Evolutionary conservation across 2,329 filamentous ascomycete genomes (phyloP).

Genomic region (Phyllosticta paracitricarpa): DNA sequence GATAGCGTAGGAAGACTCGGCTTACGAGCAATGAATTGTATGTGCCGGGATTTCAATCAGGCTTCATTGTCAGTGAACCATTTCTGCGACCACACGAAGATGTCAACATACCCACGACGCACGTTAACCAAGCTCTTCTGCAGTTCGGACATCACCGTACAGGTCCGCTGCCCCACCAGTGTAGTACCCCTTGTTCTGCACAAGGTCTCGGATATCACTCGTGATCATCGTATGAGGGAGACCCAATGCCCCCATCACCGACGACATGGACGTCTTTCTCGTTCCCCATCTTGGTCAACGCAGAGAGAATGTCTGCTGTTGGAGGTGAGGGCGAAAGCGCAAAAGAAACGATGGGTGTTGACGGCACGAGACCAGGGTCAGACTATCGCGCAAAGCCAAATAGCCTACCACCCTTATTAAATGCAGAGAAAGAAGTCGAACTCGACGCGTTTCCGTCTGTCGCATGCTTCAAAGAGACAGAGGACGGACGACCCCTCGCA

Average conservation of each 20-base stretch:
- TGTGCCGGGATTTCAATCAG: conserved; percentile 43
- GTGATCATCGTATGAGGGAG: neutral
- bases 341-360: neutral
- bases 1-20: neutral
- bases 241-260: neutral
- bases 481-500: neutral
- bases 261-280: conserved; percentile 5
- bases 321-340: neutral
- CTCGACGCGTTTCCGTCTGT: neutral
- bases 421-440: neutral
- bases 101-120: conserved; percentile 33
- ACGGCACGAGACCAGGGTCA: neutral
- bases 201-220: conserved; percentile 17
- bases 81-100: conserved; percentile 12
- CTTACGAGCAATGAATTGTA: conserved; percentile 50
- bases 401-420: neutral
- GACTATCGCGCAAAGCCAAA: neutral
- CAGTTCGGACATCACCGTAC: conserved; percentile 42
- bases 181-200: conserved; percentile 17
- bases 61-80: neutral
- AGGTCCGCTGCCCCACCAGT: conserved; percentile 41
- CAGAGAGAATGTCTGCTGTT: neutral
- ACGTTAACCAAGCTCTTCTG: conserved; percentile 44
- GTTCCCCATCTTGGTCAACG: neutral
- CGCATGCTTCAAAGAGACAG: neutral